Evolutionary conservation across 2,329 filamentous ascomycete genomes (phyloP).

Genomic region (Falciphora oryzae): DNA sequence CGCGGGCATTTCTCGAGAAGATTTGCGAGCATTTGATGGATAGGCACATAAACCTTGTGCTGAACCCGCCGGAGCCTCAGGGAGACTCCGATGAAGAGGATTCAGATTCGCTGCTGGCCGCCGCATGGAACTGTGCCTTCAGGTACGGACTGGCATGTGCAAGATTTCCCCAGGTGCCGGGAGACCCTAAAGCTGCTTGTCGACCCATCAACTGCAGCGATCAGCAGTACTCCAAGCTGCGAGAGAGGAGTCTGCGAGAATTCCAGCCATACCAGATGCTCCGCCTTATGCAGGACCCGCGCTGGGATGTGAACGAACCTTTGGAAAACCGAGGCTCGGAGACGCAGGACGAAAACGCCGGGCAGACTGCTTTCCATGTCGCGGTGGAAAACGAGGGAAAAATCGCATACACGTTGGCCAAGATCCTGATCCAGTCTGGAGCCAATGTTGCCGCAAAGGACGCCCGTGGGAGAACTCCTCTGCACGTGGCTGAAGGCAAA

Average conservation of each 20-base stretch:
- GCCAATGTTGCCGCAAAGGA: constrained; percentile 2
- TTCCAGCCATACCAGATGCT: neutral
- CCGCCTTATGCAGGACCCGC: constrained; percentile 7
- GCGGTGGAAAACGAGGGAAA: neutral
- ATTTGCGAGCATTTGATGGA: neutral
- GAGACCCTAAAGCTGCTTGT: neutral
- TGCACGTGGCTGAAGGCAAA: neutral
- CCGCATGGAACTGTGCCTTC: neutral
- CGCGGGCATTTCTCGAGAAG: neutral
- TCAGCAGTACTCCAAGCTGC: neutral
- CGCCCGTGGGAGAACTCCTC: constrained; percentile 3
- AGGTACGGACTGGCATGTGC: neutral
- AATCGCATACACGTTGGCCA: neutral
- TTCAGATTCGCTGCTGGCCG: neutral
- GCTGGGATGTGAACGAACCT: neutral
- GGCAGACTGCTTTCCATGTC: constrained; percentile 9
- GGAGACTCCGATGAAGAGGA: neutral
- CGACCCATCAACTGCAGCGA: constrained; percentile 6
- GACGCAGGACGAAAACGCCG: neutral
- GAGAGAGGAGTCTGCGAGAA: neutral
- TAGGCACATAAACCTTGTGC: neutral
- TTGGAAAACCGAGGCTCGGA: neutral
- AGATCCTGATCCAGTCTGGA: neutral
- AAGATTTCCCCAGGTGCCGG: neutral
- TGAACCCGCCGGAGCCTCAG: neutral